Evolutionary conservation across 2,329 filamentous ascomycete genomes (phyloP), one percentile per base, ranked within the genome.

Genomic region (Escovopsis sp.): DNA sequence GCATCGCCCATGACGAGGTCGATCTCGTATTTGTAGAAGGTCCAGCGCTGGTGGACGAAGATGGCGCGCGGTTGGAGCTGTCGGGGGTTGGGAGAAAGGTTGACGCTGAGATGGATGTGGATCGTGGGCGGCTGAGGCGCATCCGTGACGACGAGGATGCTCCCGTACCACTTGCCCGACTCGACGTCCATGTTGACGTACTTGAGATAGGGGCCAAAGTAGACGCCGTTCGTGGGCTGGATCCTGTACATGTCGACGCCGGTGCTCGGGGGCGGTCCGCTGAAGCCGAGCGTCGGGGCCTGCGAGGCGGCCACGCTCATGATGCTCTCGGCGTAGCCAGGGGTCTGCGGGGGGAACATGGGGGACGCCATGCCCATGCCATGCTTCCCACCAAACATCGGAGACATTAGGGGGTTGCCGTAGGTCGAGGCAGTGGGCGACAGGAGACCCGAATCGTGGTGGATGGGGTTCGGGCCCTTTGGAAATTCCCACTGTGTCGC

Each of bases 401-500:
- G 82, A 1, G 83, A 86, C 5, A 66, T 71, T 25, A 87, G 60
- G 4, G 81, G 79, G 53, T 86, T 84, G 45, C 80, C 81, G 51
- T 85, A 87, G 0, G 80, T 81, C 39, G 79, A 85, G 6, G 77
- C 76, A 1, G 81, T 81, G 0, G 89, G 89, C 7, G 89, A 95
- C 43, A 95, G 65, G 0, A 89, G 89, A 13, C 78, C 71, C 12
- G 83, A 74, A 45, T 93, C 87, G 48, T 94, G 74, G 47, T 85
- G 84, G 41, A 95, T 70, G 1, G 89, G 89, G 20, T 86, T 94
- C 0, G 88, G 88, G 0, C 89, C 89, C 63, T 95, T 96, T 25
- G 91, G 91, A 51, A 96, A 96, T 55, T 98, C 91, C 91, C 91
- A 98, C 57, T 98, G 91, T 1, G 91, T 98, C 3, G 88, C 86